phyloP scores from a whole-genome alignment of 352 stramenopile genomes.

The Globisporangium barbulae region DNA sequence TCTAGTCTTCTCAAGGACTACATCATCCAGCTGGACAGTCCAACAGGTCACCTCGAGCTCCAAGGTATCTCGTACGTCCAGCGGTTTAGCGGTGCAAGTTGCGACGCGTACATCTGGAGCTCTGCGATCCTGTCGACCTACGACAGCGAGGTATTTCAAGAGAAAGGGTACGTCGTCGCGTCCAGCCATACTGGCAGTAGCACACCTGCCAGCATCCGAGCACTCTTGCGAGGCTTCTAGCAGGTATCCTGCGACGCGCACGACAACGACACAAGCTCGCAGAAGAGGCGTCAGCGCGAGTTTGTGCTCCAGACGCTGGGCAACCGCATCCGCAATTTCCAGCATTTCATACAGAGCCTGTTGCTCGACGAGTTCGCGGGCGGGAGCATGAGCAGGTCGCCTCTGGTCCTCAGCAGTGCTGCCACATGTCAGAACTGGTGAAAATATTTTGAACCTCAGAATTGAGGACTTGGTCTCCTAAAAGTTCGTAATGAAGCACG shows the following conservation, averaged over 20 bases:
- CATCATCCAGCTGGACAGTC: neutral
- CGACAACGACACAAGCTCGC: neutral
- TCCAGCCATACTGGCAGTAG: neutral
- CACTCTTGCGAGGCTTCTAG: neutral
- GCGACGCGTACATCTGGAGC: conserved; percentile 3
- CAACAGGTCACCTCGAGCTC: neutral
- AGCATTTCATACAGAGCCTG: conserved; percentile 10
- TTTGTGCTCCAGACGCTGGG: conserved; percentile 13
- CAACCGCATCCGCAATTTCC: conserved; percentile 3
- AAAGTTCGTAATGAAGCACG: too few relatives aligned
- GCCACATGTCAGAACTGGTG: conserved; percentile 2
- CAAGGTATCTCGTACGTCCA: conserved; percentile 10
- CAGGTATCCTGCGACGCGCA: neutral
- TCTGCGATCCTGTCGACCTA: conserved; percentile 2
- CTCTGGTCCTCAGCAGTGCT: neutral
- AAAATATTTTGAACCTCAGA: too few relatives aligned
- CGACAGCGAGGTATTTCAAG: neutral
- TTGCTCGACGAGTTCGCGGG: conserved; percentile 8
- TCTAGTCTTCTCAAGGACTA: conserved; percentile 5
- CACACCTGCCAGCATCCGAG: too few relatives aligned
- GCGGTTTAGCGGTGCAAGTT: neutral
- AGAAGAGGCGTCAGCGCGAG: neutral
- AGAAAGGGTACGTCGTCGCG: conserved; percentile 1
- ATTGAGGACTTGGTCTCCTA: too few relatives aligned
- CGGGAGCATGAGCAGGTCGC: neutral